A percentile compares a stretch with the other conserved stretches of the same genome.
phyloP scores from a whole-genome alignment of 768 basidiomycete species.

The Agaricus subrufescens region DNA sequence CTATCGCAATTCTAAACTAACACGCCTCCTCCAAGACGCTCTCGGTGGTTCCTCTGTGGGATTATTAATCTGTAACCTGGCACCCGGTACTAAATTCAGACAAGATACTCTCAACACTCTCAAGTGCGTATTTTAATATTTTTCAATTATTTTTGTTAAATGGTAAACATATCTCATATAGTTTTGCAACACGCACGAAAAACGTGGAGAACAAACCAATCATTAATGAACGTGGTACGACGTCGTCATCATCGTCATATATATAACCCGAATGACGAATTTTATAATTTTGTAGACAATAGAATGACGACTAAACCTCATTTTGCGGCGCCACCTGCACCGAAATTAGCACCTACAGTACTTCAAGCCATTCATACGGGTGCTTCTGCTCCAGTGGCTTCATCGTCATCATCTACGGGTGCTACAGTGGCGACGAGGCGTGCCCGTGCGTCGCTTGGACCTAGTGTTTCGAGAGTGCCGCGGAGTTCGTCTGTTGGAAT shows the following conservation, averaged over 20 bases:
- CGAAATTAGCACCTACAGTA: constrained; percentile 41
- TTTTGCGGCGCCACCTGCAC: constrained; percentile 54
- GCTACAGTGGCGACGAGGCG: constrained; percentile 14
- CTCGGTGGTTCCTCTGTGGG: constrained; percentile 79
- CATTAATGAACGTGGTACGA: constrained; percentile 69
- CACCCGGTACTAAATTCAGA: constrained; percentile 76
- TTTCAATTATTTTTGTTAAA: not conserved
- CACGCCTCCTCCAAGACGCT: constrained; percentile 85
- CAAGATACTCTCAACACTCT: constrained; percentile 89
- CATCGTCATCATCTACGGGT: constrained; percentile 17
- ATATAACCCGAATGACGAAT: not conserved
- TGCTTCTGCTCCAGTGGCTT: constrained; percentile 28
- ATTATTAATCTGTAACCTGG: constrained; percentile 81
- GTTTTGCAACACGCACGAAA: constrained; percentile 82
- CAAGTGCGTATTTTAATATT: constrained; percentile 50
- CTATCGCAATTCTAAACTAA: constrained; percentile 87
- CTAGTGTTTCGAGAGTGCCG: constrained; percentile 25
- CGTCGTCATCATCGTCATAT: not conserved
- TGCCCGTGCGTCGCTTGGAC: constrained; percentile 32
- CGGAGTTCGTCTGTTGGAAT: constrained; percentile 28
- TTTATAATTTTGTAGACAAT: constrained; percentile 36
- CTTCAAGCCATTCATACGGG: constrained; percentile 30
- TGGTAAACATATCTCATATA: constrained; percentile 6
- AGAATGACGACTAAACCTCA: constrained; percentile 55
- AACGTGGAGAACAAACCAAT: constrained; percentile 81